phyloP scores from a whole-genome alignment of 2,329 filamentous ascomycete genomes.

The Mariannaea elegans region DNA sequence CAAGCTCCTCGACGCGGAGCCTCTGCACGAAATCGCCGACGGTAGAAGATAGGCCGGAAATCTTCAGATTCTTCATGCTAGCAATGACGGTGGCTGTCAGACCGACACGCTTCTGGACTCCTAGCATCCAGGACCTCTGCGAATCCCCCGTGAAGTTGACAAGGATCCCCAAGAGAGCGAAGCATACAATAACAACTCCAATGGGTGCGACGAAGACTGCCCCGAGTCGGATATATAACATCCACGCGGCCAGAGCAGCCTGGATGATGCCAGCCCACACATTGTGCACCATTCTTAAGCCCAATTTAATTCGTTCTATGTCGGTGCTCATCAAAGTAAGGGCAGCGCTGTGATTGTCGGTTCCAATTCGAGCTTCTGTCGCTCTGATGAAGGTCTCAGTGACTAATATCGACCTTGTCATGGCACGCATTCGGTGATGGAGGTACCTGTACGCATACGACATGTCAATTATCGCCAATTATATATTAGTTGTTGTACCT shows the following conservation, averaged over 20 bases:
- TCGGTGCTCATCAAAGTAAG: conserved; percentile 57
- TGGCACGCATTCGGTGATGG: conserved; percentile 11
- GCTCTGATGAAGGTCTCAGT: conserved; percentile 43
- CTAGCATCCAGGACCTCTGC: conserved; percentile 46
- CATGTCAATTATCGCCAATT: not conserved
- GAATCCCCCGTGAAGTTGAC: conserved; percentile 6
- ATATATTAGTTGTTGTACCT: not conserved
- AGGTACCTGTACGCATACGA: conserved; percentile 5
- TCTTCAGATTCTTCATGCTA: conserved; percentile 40
- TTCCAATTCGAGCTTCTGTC: conserved; percentile 35
- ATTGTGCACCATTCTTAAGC: conserved; percentile 41
- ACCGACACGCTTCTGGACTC: conserved; percentile 42
- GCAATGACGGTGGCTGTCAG: conserved; percentile 35
- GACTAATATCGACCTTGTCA: conserved; percentile 29
- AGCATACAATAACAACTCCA: conserved; percentile 44
- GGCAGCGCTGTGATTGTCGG: conserved; percentile 46
- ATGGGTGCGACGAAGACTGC: conserved; percentile 57
- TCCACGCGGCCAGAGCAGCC: conserved; percentile 52
- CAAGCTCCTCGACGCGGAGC: conserved; percentile 38
- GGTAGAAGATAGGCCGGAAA: conserved; percentile 30
- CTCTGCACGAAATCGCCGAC: conserved; percentile 35
- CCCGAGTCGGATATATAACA: conserved; percentile 56
- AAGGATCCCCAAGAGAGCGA: not conserved
- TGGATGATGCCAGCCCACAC: conserved; percentile 49
- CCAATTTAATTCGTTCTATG: conserved; percentile 45